A percentile compares a stretch with the other conserved stretches of the same genome.
These are phyloP conservation scores for Venturiaceae sp. DNA, from an alignment of 2,329 filamentous ascomycete species.

Conservation along the genomic window DNA sequence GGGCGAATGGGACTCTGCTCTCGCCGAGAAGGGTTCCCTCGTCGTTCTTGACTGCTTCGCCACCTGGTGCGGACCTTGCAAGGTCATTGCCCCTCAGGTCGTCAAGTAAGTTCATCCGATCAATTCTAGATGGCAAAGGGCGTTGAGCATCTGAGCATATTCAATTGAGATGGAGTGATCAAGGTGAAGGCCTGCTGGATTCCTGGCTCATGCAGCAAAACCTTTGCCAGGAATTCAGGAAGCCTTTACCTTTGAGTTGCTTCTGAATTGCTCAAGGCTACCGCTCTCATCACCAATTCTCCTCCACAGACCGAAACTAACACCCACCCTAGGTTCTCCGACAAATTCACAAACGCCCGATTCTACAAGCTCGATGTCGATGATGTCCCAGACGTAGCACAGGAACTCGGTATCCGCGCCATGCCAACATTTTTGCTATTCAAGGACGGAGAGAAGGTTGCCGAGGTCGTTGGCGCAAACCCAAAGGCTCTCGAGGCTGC, in stretches of 20 bases:
- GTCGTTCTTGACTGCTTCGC: conserved; percentile 83
- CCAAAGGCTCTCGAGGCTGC: conserved; percentile 53
- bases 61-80: conserved; percentile 92
- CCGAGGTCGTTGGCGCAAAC: conserved; percentile 72
- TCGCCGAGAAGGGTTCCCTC: conserved; percentile 44
- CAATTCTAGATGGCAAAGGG: neutral
- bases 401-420: conserved; percentile 71
- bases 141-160: neutral
- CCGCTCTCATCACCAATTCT: no score
- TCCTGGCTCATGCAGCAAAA: no score
- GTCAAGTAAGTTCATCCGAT: conserved; percentile 42
- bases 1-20: conserved; percentile 46
- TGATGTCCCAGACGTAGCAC: conserved; percentile 62
- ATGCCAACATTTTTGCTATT: conserved; percentile 91
- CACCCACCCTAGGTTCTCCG: conserved; percentile 41
- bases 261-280: no score
- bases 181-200: no score
- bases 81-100: conserved; percentile 71
- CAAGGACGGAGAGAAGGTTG: conserved; percentile 65
- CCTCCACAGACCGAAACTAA: no score
- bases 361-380: conserved; percentile 94
- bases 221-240: no score
- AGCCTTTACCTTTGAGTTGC: no score
- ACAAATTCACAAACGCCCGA: conserved; percentile 49
- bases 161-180: no score